Percentiles rank a stretch among this genome's conserved stretches.
Conservation (phyloP, 2,329 filamentous ascomycete genomes). For the Exophiala sp. region DNA sequence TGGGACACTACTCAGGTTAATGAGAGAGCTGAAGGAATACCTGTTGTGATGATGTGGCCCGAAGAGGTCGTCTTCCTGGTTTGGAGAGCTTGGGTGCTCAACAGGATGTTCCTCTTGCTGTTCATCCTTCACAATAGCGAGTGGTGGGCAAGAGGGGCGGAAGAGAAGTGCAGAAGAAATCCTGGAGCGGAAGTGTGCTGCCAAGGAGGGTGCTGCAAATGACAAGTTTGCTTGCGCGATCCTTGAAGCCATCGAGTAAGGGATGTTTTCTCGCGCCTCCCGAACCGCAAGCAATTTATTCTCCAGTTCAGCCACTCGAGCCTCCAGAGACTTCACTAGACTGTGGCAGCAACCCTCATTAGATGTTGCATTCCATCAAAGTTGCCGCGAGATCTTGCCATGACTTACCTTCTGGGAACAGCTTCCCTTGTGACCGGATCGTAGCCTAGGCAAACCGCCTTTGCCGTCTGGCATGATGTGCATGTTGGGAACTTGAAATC, state of each 20-base stretch:
- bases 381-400: neutral
- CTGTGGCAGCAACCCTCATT: neutral
- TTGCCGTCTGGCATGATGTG: neutral
- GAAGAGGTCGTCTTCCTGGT: neutral
- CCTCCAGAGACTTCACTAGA: neutral
- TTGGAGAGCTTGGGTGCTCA: neutral
- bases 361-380: neutral
- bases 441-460: neutral
- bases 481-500: conserved; percentile 1
- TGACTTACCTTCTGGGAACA: neutral
- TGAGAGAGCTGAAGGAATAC: conserved; percentile 28
- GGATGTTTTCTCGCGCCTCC: neutral
- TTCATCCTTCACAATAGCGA: conserved; percentile 3
- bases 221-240: neutral
- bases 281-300: neutral
- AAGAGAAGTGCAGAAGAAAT: conserved; percentile 2
- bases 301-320: neutral
- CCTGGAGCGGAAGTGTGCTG: neutral
- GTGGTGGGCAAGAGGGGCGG: conserved; percentile 9
- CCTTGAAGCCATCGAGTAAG: neutral
- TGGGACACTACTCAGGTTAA: conserved; percentile 28
- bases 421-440: conserved; percentile 2
- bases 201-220: neutral
- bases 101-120: neutral
- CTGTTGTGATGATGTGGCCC: conserved; percentile 32